phyloP scores from a whole-genome alignment of 2,329 filamentous ascomycete genomes.

The Cladosporium colombiae region DNA sequence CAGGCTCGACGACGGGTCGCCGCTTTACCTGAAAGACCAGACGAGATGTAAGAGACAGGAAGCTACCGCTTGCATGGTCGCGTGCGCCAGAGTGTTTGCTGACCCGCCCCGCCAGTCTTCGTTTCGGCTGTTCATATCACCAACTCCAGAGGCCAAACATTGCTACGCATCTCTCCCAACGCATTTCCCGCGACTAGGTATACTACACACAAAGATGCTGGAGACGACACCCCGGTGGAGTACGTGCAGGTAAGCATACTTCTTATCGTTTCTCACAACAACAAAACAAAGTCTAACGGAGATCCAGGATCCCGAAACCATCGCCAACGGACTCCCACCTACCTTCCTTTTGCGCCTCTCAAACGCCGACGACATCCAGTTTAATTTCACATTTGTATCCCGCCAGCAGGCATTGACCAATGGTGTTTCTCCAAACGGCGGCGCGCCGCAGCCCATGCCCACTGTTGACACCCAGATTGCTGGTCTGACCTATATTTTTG shows the following conservation, averaged over 20 bases:
- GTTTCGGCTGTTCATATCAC: constrained; percentile 81
- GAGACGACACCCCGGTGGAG: constrained; percentile 77
- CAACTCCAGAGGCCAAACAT: constrained; percentile 73
- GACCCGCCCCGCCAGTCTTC: constrained; percentile 62
- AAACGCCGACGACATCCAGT: constrained; percentile 89
- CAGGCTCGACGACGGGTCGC: constrained; percentile 77
- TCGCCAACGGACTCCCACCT: constrained; percentile 49
- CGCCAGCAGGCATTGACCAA: constrained; percentile 48
- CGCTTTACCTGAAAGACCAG: constrained; percentile 87
- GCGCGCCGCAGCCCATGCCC: constrained; percentile 24
- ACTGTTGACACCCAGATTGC: constrained; percentile 75
- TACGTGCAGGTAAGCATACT: constrained; percentile 74
- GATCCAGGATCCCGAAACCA: constrained; percentile 73
- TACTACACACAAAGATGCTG: constrained; percentile 67
- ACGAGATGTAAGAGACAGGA: constrained; percentile 69
- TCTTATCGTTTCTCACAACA: constrained; percentile 20
- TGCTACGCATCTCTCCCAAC: constrained; percentile 81
- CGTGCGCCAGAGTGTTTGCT: constrained; percentile 8
- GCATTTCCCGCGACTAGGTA: constrained; percentile 81
- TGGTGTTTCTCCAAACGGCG: constrained; percentile 19
- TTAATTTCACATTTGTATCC: constrained; percentile 89
- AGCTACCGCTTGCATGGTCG: constrained; percentile 14
- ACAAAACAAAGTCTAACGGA: constrained; percentile 3
- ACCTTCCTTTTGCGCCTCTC: constrained; percentile 81
- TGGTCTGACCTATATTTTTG: constrained; percentile 89